Evolutionary conservation across 2,329 filamentous ascomycete genomes (phyloP), one percentile per base, ranked within the genome.

Genomic region (Neodidymelliopsis sp.): DNA sequence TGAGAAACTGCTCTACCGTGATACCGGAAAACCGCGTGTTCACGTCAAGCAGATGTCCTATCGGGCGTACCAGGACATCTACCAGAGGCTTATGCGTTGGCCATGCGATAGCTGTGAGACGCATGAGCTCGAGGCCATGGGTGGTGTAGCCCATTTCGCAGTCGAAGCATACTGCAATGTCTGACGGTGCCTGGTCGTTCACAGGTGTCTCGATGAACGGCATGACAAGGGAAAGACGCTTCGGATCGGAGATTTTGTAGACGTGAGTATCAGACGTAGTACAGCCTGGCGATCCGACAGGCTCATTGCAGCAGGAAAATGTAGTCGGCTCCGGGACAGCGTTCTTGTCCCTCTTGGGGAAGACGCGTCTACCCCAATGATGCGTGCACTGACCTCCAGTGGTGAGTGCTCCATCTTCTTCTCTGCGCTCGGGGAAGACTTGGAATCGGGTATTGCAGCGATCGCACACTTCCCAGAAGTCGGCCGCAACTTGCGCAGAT

Each of bases 131-230:
- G 57, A 97, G 77, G 0, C 95, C 94, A 38, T 88, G 74, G 1
- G 90, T 89, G 0, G 95, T 99, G 67, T 96, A 97, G 4, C 90
- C 90, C 94, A 99, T 99, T 69, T 99, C 94, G 65, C 94, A 97
- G 70, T 99, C 94, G 63, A 99, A 93, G 56, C 86, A 88, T 9
- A 97, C 85, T 2, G 88, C 90, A 25, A 83, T 82, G 1, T 65
- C 37, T 24, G 57, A 55, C 3, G 63, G 54, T 1, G 60, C 66
- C 10, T 74, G 62, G 1, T 76, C 70, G 57, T 91, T 91, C 10
- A 79, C 74, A 0, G 92, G 92, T 0, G 94, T 97, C 53, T 84
- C 74, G 47, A 84, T 81, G 69, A 95, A 99, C 40, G 93, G 91
- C 62, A 95, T 80, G 3, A 93, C 76, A 0, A 86, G 77, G 0